phyloP scores from a whole-genome alignment of 2,329 filamentous ascomycete species.

The Chaetomiaceae sp. region DNA sequence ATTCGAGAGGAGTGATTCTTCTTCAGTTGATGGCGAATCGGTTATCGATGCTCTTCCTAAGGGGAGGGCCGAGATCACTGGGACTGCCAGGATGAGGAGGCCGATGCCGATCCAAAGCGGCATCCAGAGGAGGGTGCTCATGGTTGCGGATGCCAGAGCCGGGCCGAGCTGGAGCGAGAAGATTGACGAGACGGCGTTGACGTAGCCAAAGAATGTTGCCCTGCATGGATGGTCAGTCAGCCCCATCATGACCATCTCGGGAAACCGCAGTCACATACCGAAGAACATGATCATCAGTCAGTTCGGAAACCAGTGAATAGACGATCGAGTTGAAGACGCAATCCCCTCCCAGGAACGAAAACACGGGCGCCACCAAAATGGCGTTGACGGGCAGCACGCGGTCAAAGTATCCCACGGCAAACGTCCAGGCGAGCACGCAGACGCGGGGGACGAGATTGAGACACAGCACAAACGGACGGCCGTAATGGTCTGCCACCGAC shows the following conservation, averaged over 20 bases:
- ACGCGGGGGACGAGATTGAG: slow-evolving; percentile 41
- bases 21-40: neutral
- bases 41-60: too few relatives aligned
- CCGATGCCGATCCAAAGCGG: slow-evolving; percentile 40
- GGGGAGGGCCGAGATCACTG: slow-evolving; percentile 31
- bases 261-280: slow-evolving; percentile 24
- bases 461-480: slow-evolving; percentile 36
- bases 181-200: slow-evolving; percentile 44
- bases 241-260: too few relatives aligned
- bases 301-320: slow-evolving; percentile 40
- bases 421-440: slow-evolving; percentile 38
- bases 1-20: neutral
- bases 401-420: slow-evolving; percentile 37
- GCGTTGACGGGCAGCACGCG: slow-evolving; percentile 34
- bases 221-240: slow-evolving; percentile 23
- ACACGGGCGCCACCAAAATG: slow-evolving; percentile 37
- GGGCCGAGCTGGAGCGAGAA: slow-evolving; percentile 42
- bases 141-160: slow-evolving; percentile 41
- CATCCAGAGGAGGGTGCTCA: slow-evolving; percentile 40
- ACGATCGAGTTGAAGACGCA: slow-evolving; percentile 48
- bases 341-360: slow-evolving; percentile 45
- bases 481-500: slow-evolving; percentile 41
- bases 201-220: slow-evolving; percentile 47
- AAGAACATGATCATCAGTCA: slow-evolving; percentile 40
- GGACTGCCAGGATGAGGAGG: slow-evolving; percentile 34